These are phyloP conservation scores for Mycena albidolilacea DNA, from an alignment of 768 basidiomycete genomes.

Conservation along the genomic window DNA sequence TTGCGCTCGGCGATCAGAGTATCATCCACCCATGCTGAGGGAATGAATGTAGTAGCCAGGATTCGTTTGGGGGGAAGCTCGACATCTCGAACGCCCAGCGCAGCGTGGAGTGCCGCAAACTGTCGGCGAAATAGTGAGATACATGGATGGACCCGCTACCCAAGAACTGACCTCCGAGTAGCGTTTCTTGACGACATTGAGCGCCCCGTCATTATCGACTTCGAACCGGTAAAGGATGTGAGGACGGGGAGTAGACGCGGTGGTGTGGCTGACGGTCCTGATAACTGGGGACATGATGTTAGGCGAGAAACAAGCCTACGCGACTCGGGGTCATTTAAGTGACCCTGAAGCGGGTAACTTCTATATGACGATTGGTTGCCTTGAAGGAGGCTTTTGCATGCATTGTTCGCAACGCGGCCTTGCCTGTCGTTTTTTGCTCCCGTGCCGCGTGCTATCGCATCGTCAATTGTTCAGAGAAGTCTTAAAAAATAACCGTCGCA, in stretches of 20 bases:
- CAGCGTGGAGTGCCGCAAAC: constrained; percentile 31
- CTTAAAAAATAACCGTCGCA: constrained; percentile 8
- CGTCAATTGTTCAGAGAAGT: neutral
- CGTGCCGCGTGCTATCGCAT: constrained; percentile 23
- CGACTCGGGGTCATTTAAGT: constrained; percentile 5
- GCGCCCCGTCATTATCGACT: constrained; percentile 26
- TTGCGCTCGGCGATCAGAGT: constrained; percentile 67
- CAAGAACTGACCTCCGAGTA: constrained; percentile 33
- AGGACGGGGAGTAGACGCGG: constrained; percentile 36
- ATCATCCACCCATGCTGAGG: constrained; percentile 69
- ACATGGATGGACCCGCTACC: neutral
- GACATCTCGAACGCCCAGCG: constrained; percentile 21
- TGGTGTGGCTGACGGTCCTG: constrained; percentile 36
- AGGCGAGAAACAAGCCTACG: neutral
- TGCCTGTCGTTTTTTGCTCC: constrained; percentile 11
- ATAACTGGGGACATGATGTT: constrained; percentile 27
- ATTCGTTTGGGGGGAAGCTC: constrained; percentile 67
- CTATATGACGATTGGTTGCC: neutral
- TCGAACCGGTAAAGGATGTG: constrained; percentile 37
- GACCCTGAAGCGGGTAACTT: neutral
- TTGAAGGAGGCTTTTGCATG: neutral
- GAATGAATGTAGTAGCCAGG: constrained; percentile 62
- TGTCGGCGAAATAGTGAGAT: neutral
- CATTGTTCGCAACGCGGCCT: neutral
- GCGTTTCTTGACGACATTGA: constrained; percentile 33